A percentile compares a stretch with the other conserved stretches of the same genome.
Conservation (phyloP, 2,329 filamentous ascomycete species). For the Claviceps fusiformis region DNA sequence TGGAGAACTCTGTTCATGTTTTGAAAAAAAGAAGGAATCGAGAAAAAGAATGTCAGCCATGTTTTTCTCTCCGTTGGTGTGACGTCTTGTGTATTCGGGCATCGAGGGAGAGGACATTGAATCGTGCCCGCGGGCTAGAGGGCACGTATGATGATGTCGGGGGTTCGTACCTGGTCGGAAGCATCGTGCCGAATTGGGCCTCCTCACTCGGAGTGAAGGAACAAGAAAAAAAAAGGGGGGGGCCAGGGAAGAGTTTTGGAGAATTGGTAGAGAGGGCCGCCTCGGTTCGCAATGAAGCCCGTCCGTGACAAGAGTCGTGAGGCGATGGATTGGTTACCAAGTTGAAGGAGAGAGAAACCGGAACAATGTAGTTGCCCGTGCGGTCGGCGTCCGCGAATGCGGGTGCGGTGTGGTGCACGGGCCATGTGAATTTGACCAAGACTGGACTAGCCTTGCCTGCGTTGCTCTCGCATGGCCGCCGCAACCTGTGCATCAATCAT, state of each 20-base stretch:
- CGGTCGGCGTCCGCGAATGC: not conserved
- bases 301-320: not conserved
- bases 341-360: conserved; percentile 3
- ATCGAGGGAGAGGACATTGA: not conserved
- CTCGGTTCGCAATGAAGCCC: conserved; percentile 1
- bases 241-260: not conserved
- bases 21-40: not conserved
- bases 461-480: not conserved
- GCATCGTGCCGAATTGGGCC: conserved; percentile 17
- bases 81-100: not conserved
- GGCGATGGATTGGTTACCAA: not conserved
- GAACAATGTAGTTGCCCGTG: conserved; percentile 11
- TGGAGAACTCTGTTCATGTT: conserved; percentile 28
- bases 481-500: not conserved
- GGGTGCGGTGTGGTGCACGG: not conserved
- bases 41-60: not conserved
- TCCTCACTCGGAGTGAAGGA: not conserved
- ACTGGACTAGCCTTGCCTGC: not conserved
- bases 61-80: not conserved
- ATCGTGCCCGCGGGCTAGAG: conserved; percentile 2
- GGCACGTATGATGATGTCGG: not conserved
- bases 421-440: not conserved
- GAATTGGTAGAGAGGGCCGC: not conserved
- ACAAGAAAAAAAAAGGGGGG: too few relatives aligned
- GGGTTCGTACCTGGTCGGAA: conserved; percentile 24